Evolutionary conservation across 2,329 filamentous ascomycete species (phyloP), one percentile per base, ranked within the genome.

Genomic region (Fusarium napiforme): DNA sequence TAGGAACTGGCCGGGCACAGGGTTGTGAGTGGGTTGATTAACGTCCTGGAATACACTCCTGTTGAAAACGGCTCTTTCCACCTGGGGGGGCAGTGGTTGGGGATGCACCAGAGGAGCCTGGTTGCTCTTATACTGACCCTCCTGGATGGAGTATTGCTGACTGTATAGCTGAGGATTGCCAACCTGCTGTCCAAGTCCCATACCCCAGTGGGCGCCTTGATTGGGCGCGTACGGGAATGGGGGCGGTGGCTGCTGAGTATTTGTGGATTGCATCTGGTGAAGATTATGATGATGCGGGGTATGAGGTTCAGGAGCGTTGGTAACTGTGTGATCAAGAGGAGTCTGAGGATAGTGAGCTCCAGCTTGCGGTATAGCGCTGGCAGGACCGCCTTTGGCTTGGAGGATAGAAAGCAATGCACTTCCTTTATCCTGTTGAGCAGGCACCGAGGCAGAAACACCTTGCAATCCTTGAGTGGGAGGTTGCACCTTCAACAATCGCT

Each of bases 281-380:
- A 86, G 86, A 45, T 82, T 79, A 19, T 87, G 86, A 63, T 88
- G 86, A 77, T 91, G 89, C 11, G 90, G 89, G 46, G 87, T 89
- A 45, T 83, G 84, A 19, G 90, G 89, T 77, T 88, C 86, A 34
- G 86, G 79, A 28, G 86, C 84, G 32, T 87, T 84, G 9, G 80
- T 78, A 57, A 85, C 81, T 23, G 85, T 83, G 69, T 90, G 87
- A 19, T 92, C 88, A 37, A 88, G 79, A 14, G 89, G 87, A 9
- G 88, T 89, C 57, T 86, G 85, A 46, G 84, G 86, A 67, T 80
- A 77, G 62, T 79, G 80, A 67, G 63, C 47, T 42, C 71, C 64
- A 43, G 70, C 56, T 42, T 74, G 74, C 62, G 64, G 45, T n/a
- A 64, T 21, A 28, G 67, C 63, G 55, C 67, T 59, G 18, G 72